These are phyloP conservation scores for Fagus sylvatica DNA, from an alignment of 306 rosid genomes.

Conservation along the genomic window DNA sequence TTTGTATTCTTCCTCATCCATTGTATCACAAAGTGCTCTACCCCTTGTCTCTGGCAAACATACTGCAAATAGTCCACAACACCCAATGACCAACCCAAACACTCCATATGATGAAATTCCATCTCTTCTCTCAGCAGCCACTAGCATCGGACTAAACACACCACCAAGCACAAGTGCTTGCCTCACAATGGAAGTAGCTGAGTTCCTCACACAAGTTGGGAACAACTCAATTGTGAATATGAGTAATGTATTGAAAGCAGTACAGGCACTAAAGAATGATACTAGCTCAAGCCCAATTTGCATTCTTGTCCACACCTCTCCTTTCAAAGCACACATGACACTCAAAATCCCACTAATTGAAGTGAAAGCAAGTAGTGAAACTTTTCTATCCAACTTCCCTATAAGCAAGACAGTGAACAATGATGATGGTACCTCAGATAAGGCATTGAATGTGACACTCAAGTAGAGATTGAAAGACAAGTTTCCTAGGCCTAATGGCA, in stretches of 20 bases:
- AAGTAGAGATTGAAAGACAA: slow-evolving; percentile 49
- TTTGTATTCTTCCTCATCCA: slow-evolving; percentile 55
- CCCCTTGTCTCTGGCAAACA: slow-evolving; percentile 67
- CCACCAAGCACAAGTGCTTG: slow-evolving; percentile 78
- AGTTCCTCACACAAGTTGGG: slow-evolving; percentile 67
- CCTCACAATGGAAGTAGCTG: slow-evolving; percentile 61
- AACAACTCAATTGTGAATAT: slow-evolving; percentile 58
- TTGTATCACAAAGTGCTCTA: slow-evolving; percentile 48
- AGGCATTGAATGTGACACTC: slow-evolving; percentile 57
- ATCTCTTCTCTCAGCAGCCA: slow-evolving; percentile 44
- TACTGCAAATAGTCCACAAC: slow-evolving; percentile 48
- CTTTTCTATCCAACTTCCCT: slow-evolving; percentile 45
- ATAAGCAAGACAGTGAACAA: slow-evolving; percentile 35
- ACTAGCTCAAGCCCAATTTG: slow-evolving; percentile 51
- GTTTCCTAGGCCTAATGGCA: slow-evolving; percentile 62
- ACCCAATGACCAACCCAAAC: slow-evolving; percentile 51
- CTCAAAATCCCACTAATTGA: slow-evolving; percentile 47
- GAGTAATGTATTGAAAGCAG: slow-evolving; percentile 34
- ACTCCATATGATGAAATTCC: slow-evolving; percentile 53
- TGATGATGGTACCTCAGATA: slow-evolving; percentile 60
- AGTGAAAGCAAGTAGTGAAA: slow-evolving; percentile 27
- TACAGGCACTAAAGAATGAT: slow-evolving; percentile 59
- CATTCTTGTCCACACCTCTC: slow-evolving; percentile 10
- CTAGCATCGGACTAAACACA: slow-evolving; percentile 46
- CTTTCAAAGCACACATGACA: slow-evolving; percentile 36